These are phyloP conservation scores for Puccinellia tenuiflora DNA, from an alignment of 176 grass and related monocot genomes.

Conservation along the genomic window DNA sequence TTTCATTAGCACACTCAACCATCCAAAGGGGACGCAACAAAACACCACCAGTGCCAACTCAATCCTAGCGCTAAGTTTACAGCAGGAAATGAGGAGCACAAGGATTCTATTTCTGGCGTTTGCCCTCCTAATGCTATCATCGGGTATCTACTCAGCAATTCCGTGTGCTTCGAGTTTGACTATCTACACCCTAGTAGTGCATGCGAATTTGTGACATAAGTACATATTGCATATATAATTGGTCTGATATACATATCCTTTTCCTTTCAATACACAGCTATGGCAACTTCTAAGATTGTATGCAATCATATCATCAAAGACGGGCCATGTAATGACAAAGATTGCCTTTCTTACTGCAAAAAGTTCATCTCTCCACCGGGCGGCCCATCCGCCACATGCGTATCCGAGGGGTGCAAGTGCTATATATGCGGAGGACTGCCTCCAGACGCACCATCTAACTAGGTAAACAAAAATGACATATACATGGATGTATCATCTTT, in stretches of 20 bases:
- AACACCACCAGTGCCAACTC: background rate
- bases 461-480: background rate
- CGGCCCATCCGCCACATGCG: background rate
- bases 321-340: background rate
- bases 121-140: background rate
- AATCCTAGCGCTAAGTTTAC: background rate
- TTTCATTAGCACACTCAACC: background rate
- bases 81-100: background rate
- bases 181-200: too few species aligned
- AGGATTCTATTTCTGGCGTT: background rate
- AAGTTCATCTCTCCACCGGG: background rate
- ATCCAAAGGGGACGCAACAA: background rate
- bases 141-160: too few species aligned
- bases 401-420: background rate
- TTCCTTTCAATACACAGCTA: too few species aligned
- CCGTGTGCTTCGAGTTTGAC: too few species aligned
- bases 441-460: background rate
- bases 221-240: background rate
- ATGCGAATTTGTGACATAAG: too few species aligned
- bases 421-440: background rate
- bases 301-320: background rate
- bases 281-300: too few species aligned
- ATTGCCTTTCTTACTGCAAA: background rate
- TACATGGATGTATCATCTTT: background rate
- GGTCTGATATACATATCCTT: too few species aligned